Evolutionary conservation across 306 rosid genomes (phyloP), one percentile per base, ranked within the genome.

Genomic region (Purshia tridentata): DNA sequence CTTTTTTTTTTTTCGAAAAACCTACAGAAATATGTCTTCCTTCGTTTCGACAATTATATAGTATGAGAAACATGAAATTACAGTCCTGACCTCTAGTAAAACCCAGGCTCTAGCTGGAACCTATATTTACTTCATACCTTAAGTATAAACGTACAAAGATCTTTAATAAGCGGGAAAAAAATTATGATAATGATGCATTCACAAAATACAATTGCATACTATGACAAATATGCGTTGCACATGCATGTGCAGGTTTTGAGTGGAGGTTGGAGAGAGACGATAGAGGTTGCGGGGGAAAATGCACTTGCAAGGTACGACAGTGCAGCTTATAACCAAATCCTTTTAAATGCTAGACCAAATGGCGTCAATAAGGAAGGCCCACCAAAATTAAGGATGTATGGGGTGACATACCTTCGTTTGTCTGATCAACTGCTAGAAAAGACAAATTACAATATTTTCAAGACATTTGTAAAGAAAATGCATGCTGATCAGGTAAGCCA

Each of bases 231-330:
- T 22, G 6, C 15, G 5, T 68, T 45, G 20, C 7, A 54, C 23
- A 71, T 40, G 19, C 59, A 18, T 76, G 37, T 75, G 64, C 67
- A 90, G 97, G 96, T 87, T 22, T 50, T 92, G 51, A 87, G 93
- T 58, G 88, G 81, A 46, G 87, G 88, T 2, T 88, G 98, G 98
- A 78, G 60, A 76, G 97, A 90, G 81, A 79, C 78, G n/a, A 71
- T 88, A 46, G 87, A 86, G 76, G 96, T 90, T 78, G 98, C 97
- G 4, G 98, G 98, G 23, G 97, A 93, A 85, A 93, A 93, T 82
- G 97, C 98, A 72, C 97, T 93, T 71, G 18, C 87, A 20, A 84
- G 96, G 80, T 88, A 85, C 64, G 98, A 81, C 52, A 49, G 67
- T 52, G 77, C 70, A 66, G 91, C 82, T 73, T 88, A 88, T 68